These are phyloP conservation scores for Rhodotorula mucilaginosa DNA, from an alignment of 1,284 basidiomycete genomes.

Conservation along the genomic window DNA sequence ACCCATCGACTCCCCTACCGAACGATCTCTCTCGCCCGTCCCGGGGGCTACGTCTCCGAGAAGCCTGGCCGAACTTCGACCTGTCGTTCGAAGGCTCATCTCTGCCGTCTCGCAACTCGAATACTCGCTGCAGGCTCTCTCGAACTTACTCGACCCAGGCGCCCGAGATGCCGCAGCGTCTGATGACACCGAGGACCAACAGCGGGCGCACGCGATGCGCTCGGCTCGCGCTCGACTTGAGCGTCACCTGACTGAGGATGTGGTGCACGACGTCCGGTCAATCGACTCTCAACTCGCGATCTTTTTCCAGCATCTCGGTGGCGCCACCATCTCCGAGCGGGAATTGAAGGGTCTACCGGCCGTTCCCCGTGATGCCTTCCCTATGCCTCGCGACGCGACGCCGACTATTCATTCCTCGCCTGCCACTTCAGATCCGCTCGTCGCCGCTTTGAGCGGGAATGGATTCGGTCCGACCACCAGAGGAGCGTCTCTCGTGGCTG, in stretches of 20 bases:
- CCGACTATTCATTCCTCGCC: too few species aligned
- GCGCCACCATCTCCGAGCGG: constrained; percentile 42
- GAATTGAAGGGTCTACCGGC: neutral
- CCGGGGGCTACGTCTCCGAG: too few species aligned
- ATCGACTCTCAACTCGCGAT: constrained; percentile 68
- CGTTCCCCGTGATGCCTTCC: neutral
- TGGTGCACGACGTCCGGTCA: constrained; percentile 63
- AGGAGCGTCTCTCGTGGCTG: too few species aligned
- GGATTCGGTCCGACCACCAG: constrained; percentile 10
- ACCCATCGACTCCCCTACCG: too few species aligned
- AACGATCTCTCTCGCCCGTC: too few species aligned
- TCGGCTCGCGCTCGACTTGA: too few species aligned
- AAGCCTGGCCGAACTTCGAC: constrained; percentile 46
- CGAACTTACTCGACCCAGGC: too few species aligned
- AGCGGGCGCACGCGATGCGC: neutral
- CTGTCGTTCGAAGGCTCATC: constrained; percentile 52
- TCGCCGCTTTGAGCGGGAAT: neutral
- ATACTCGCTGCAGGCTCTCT: constrained; percentile 50
- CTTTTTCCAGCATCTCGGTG: constrained; percentile 70
- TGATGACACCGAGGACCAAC: neutral
- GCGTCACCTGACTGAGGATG: too few species aligned
- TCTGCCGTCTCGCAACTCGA: constrained; percentile 53
- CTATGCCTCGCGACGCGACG: neutral
- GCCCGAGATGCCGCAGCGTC: too few species aligned
- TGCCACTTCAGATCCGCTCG: neutral